These are phyloP conservation scores for Perilla frutescens DNA, from an alignment of 257 asterid genomes.

Conservation along the genomic window DNA sequence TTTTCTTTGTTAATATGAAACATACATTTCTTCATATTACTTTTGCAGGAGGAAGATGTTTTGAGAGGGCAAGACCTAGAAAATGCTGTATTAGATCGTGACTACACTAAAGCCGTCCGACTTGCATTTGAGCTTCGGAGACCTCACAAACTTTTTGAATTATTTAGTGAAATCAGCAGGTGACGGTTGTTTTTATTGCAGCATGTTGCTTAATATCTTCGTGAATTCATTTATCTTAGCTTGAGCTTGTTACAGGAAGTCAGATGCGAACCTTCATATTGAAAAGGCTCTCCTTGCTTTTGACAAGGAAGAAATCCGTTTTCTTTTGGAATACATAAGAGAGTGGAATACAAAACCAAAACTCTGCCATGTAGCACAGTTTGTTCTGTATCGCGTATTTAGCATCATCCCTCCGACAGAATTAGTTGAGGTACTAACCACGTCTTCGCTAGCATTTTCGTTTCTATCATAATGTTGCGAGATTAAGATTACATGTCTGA, in stretches of 20 bases:
- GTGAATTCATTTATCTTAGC: conserved; percentile 28
- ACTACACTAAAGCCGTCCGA: conserved; percentile 76
- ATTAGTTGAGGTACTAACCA: conserved; percentile 61
- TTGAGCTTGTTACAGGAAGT: conserved; percentile 53
- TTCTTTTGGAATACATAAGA: conserved; percentile 76
- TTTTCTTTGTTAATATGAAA: not conserved
- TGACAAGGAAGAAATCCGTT: conserved; percentile 60
- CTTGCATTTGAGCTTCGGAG: conserved; percentile 93
- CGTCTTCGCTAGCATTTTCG: not conserved
- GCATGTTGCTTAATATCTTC: conserved; percentile 12
- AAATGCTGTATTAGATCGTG: conserved; percentile 81
- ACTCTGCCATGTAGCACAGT: conserved; percentile 81
- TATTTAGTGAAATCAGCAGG: conserved; percentile 86
- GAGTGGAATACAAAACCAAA: conserved; percentile 98
- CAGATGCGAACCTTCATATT: conserved; percentile 50
- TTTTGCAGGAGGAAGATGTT: conserved; percentile 86
- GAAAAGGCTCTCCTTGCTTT: conserved; percentile 66
- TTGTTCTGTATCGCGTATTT: conserved; percentile 58
- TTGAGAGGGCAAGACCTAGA: conserved; percentile 92
- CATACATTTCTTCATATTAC: conserved; percentile 10
- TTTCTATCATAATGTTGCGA: not conserved
- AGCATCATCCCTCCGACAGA: conserved; percentile 71
- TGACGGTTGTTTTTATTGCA: conserved; percentile 31
- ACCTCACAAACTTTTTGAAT: conserved; percentile 78
- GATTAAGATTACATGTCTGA: not conserved